These are phyloP conservation scores for Ocimum tenuiflorum DNA, from an alignment of 257 asterid genomes.

Conservation along the genomic window DNA sequence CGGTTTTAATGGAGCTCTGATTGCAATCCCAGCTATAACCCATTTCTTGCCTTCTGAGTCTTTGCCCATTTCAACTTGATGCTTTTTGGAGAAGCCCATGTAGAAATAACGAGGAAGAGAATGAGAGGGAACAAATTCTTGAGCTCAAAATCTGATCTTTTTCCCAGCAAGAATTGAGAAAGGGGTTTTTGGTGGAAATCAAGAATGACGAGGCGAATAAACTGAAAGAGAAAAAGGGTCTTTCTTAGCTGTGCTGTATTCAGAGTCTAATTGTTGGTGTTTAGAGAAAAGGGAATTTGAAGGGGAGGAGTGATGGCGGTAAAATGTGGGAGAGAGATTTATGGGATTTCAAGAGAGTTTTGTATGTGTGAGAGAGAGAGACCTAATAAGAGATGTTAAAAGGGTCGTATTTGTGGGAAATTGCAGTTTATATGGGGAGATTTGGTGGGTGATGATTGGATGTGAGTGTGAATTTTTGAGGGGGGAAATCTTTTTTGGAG, in stretches of 20 bases:
- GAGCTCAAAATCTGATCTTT: conserved; percentile 2
- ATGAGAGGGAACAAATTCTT: not conserved
- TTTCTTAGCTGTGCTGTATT: conserved; percentile 1
- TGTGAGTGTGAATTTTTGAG: conserved; percentile 16
- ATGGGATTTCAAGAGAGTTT: not conserved
- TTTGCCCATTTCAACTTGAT: conserved; percentile 36
- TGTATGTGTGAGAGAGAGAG: not conserved
- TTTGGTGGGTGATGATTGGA: conserved; percentile 17
- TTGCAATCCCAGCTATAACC: conserved; percentile 57
- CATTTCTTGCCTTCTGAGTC: conserved; percentile 53
- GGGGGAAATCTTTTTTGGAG: conserved; percentile 5
- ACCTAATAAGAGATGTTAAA: conserved; percentile 11
- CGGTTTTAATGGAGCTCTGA: conserved; percentile 53
- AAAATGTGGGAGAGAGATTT: conserved; percentile 25
- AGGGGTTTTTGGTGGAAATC: not conserved
- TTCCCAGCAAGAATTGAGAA: not conserved
- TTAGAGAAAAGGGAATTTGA: not conserved
- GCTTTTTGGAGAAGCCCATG: conserved; percentile 66
- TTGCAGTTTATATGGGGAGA: conserved; percentile 10
- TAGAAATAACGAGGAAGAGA: not conserved
- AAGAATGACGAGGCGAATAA: conserved; percentile 24
- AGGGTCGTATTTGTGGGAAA: conserved; percentile 4
- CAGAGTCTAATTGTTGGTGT: not conserved
- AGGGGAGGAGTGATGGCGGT: conserved; percentile 42
- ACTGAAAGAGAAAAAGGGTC: conserved; percentile 34